phyloP scores from a whole-genome alignment of 257 asterid genomes.

The Eucommia ulmoides region DNA sequence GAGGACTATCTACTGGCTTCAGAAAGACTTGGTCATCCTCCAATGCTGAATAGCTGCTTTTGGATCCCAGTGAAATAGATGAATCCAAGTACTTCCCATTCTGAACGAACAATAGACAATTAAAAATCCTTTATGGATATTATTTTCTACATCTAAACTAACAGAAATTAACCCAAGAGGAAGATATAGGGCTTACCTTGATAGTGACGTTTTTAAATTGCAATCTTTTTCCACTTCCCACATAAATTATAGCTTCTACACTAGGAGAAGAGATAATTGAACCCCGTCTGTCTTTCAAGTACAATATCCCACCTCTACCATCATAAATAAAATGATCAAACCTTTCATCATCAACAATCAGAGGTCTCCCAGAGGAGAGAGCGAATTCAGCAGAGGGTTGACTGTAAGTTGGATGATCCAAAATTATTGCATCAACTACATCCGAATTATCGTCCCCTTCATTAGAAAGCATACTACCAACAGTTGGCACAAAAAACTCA shows the following conservation, averaged over 20 bases:
- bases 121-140: constrained; percentile 2
- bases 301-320: constrained; percentile 84
- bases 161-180: constrained; percentile 1
- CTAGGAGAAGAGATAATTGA: constrained; percentile 47
- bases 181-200: constrained; percentile 32
- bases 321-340: constrained; percentile 69
- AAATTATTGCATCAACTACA: constrained; percentile 55
- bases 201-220: constrained; percentile 76
- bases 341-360: constrained; percentile 84
- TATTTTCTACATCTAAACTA: constrained; percentile 7
- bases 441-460: constrained; percentile 47
- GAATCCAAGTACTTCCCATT: constrained; percentile 69
- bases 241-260: constrained; percentile 60
- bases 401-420: constrained; percentile 51
- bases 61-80: constrained; percentile 73
- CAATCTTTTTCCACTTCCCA: constrained; percentile 85
- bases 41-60: constrained; percentile 78
- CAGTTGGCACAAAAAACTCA: constrained; percentile 91
- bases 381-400: constrained; percentile 63
- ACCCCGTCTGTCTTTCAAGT: constrained; percentile 66
- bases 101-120: constrained; percentile 33
- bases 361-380: constrained; percentile 66
- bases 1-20: constrained; percentile 41
- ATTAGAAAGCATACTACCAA: constrained; percentile 51
- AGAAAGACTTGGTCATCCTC: constrained; percentile 58